Evolutionary conservation across 2,329 filamentous ascomycete species (phyloP).

Genomic region (Phoma herbarum): DNA sequence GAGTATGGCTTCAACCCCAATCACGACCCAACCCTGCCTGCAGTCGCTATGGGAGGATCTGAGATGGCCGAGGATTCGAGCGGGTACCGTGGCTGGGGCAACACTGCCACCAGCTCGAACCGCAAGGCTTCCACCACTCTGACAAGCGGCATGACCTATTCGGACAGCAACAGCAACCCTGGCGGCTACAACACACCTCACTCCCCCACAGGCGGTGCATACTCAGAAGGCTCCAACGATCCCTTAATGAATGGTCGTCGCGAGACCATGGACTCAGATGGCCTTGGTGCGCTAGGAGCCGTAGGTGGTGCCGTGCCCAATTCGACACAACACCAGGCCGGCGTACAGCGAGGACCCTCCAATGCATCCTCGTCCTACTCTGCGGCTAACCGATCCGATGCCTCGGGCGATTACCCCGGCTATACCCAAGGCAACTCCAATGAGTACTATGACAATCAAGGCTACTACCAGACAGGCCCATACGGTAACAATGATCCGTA

Average conservation of each 20-base stretch:
- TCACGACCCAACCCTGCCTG: conserved; percentile 81
- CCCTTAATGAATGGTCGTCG: conserved; percentile 63
- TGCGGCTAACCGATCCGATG: conserved; percentile 75
- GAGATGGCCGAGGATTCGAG: conserved; percentile 79
- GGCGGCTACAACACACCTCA: conserved; percentile 61
- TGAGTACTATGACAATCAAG: conserved; percentile 63
- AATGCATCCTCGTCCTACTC: conserved; percentile 98
- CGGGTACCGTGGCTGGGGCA: conserved; percentile 95
- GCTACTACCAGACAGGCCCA: conserved; percentile 64
- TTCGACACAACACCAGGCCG: conserved; percentile 67
- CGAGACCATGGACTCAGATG: conserved; percentile 74
- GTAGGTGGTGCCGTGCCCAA: conserved; percentile 60
- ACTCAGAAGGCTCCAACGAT: conserved; percentile 75
- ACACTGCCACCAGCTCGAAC: conserved; percentile 72
- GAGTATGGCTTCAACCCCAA: conserved; percentile 99
- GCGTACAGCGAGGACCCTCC: conserved; percentile 87
- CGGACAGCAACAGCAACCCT: conserved; percentile 70
- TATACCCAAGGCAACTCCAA: conserved; percentile 58
- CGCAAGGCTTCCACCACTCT: conserved; percentile 90
- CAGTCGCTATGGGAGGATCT: conserved; percentile 63
- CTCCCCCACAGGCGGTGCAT: conserved; percentile 71
- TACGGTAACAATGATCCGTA: conserved; percentile 66
- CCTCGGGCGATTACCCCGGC: conserved; percentile 62
- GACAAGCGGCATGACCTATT: conserved; percentile 77
- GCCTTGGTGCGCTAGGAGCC: conserved; percentile 77